Conservation (phyloP, 371 early-diverging fungal genomes). For the Nematocida sp. region DNA sequence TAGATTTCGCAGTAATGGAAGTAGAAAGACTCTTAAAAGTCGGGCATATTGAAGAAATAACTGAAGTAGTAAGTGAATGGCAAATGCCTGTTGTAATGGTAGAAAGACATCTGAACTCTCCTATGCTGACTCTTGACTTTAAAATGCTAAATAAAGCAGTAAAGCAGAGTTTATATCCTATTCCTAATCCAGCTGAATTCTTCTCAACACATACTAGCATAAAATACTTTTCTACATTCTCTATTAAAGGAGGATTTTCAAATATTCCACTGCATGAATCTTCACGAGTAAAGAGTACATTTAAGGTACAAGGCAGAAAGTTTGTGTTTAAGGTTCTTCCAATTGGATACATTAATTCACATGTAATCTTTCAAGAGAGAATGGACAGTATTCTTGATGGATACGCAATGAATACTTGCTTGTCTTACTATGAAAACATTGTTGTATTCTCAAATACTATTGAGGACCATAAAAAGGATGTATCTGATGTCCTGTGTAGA, state of each 20-base stretch:
- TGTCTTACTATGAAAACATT: neutral
- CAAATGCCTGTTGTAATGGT: neutral
- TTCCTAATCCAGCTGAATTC: neutral
- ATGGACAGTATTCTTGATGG: neutral
- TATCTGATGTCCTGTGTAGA: neutral
- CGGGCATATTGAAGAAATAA: neutral
- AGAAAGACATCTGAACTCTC: neutral
- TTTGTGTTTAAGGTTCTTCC: neutral
- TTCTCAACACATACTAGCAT: neutral
- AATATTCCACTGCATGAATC: neutral
- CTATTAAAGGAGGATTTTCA: slow-evolving; percentile 2
- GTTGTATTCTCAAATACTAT: neutral
- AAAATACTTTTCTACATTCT: slow-evolving; percentile 10
- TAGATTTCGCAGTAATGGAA: neutral
- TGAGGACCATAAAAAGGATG: neutral
- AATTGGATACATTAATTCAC: neutral
- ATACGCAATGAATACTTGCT: neutral
- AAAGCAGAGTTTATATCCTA: neutral
- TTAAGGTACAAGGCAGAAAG: neutral
- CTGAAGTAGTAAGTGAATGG: neutral
- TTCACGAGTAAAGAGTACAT: neutral
- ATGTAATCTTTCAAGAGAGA: neutral
- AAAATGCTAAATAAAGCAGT: neutral
- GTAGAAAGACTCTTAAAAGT: neutral
- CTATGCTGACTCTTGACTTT: neutral